Percentiles rank a stretch among this genome's conserved stretches.
These are phyloP conservation scores for Leccinum longicurvipes DNA, from an alignment of 768 basidiomycete species.

Conservation along the genomic window DNA sequence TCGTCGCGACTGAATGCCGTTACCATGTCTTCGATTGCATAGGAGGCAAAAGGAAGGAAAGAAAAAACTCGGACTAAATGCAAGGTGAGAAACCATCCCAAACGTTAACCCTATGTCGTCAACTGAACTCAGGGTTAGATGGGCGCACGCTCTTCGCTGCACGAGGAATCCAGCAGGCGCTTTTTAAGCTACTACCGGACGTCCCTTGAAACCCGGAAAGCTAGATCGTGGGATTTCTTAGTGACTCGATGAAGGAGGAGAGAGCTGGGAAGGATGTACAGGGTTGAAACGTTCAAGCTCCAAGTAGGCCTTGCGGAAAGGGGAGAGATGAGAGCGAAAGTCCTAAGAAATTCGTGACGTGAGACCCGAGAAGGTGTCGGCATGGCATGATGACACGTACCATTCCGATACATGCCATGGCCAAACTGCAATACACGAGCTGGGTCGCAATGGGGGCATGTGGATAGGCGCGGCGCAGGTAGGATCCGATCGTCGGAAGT, in stretches of 20 bases:
- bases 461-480: conserved; percentile 58
- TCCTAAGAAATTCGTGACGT: conserved; percentile 31
- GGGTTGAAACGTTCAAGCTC: too few relatives aligned
- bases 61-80: conserved; percentile 55
- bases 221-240: too few relatives aligned
- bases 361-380: background rate
- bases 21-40: conserved; percentile 2
- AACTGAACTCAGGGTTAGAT: conserved; percentile 61
- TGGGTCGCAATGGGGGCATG: conserved; percentile 90
- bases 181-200: conserved; percentile 74
- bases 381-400: conserved; percentile 32
- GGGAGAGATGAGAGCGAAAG: conserved; percentile 68
- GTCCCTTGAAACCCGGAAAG: conserved; percentile 70
- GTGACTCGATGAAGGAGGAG: too few relatives aligned
- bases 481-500: conserved; percentile 56
- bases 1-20: background rate
- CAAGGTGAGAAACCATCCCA: conserved; percentile 66
- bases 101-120: conserved; percentile 49
- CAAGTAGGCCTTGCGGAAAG: conserved; percentile 44
- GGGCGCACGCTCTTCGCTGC: too few relatives aligned
- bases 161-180: conserved; percentile 49
- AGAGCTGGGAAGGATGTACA: too few relatives aligned
- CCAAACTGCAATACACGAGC: conserved; percentile 87
- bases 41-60: conserved; percentile 44
- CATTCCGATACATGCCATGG: conserved; percentile 85